Percentiles rank a stretch among this genome's conserved stretches.
phyloP scores from a whole-genome alignment of 2,329 filamentous ascomycete genomes.

The Talaromyces marneffei region DNA sequence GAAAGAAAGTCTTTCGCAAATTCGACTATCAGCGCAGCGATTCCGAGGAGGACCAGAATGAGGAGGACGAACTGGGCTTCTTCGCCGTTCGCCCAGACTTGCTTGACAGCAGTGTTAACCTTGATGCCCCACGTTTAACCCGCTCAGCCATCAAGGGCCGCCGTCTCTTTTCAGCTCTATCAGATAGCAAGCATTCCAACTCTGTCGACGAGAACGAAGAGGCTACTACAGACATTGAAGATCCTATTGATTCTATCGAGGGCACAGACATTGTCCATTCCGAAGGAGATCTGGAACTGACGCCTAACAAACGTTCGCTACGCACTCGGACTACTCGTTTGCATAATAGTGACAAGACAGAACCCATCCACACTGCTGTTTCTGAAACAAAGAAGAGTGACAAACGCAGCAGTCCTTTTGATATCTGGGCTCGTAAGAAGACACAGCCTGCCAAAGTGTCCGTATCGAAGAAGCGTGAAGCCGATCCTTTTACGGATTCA shows the following conservation, averaged over 20 bases:
- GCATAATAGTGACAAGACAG: constrained; percentile 20
- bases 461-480: constrained; percentile 33
- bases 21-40: constrained; percentile 41
- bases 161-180: constrained; percentile 46
- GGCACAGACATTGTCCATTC: constrained; percentile 20
- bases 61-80: constrained; percentile 38
- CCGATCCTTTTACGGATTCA: constrained; percentile 23
- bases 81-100: constrained; percentile 36
- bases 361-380: constrained; percentile 18
- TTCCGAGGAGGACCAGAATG: constrained; percentile 34
- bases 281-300: constrained; percentile 23
- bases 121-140: constrained; percentile 46
- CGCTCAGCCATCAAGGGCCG: constrained; percentile 56
- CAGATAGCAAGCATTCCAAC: constrained; percentile 37
- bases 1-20: constrained; percentile 55
- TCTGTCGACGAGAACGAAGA: constrained; percentile 44
- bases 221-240: constrained; percentile 52
- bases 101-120: constrained; percentile 26
- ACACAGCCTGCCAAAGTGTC: constrained; percentile 21
- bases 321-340: constrained; percentile 28
- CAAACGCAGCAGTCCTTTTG: constrained; percentile 37
- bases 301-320: constrained; percentile 23
- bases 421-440: constrained; percentile 37
- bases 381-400: constrained; percentile 20
- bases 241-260: constrained; percentile 21